Base-by-base conservation (phyloP, 2,329 filamentous ascomycete species). In the Colletotrichum sp. region DNA sequence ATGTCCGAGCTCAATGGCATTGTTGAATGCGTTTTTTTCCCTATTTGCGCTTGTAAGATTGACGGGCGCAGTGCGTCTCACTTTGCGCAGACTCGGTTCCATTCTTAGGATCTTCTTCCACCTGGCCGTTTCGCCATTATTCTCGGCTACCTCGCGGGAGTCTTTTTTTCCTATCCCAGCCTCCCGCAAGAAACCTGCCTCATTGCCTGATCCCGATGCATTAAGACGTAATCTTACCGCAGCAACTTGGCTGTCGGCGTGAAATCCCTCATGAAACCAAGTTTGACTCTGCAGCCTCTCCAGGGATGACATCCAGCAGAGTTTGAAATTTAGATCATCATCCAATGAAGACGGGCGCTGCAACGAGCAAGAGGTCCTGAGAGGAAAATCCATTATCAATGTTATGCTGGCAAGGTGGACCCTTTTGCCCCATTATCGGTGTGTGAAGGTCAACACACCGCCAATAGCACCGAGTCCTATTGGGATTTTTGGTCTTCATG, bases 211-310 rank as follows among this genome's bases (percentile, higher is more conserved):
- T 64, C 34, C 34, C 64, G 73, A 69, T 69, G 74, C 74, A 76
- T 74, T 74, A 76, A 76, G 70, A 76, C 74, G 74, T 76, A 76
- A 76, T 76, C 74, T 76, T 69, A 76, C 44, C 44, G 64, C 59
- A 39, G 70, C 28, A 52, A n/a, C 34, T 32, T n/a, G 18, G 32
- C 69, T 67, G 18, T 39, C 39, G 60, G 39, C 64, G 60, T 69
- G 71, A 76, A 76, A 76, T 76, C 64, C 74, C 74, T 74, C 74
- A 74, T 69, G 57, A 76, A 76, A 74, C 65, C 70, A 76, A 69
- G 74, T 74, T 76, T 64, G 65, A 74, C 26, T 65, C 55, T 69
- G 74, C 74, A 74, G 74, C 59, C 70, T 76, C 71, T 15, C 59
- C 74, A 76, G 74, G 70, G 57, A 73, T 74, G 60, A 49, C 34